Base-by-base conservation (phyloP, 2,329 filamentous ascomycete species). In the Hirsutella thompsonii region DNA sequence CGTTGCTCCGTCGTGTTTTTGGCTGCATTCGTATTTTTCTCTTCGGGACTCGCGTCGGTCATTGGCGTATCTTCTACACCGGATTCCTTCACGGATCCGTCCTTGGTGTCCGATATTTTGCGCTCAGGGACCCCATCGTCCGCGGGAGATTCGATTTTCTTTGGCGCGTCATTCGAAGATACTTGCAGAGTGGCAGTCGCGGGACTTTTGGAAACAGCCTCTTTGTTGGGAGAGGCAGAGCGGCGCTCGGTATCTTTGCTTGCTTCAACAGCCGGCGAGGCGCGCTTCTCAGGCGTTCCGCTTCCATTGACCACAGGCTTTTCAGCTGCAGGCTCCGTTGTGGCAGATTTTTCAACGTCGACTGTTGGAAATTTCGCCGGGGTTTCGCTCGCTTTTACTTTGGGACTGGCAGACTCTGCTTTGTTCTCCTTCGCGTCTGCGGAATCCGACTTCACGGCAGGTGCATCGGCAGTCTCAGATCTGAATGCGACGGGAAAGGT, bases 61-160 rank as follows among this genome's bases (percentile, higher is more conserved):
- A 56, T 56, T 26, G 52, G 45, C 8, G 54, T 42, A 20, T 57
- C 55, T 30, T 55, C 48, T 44, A 16, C 8, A 42, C 35, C 5
- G 8, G 33, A 28, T 4, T 42, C 20, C n/a, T 42, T 28, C 19
- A 26, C 23, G 13, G 20, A 20, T 16, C 32, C 9, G 2, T 23
- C 26, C n/a, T 18, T 20, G 4, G 38, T 14, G 20, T 34, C 34
- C 2, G 34, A 10, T 19, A 41, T 23, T 19, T 41, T 32, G 11
- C n/a, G n/a, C n/a, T n/a, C n/a, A n/a, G n/a, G n/a, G n/a, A n/a
- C n/a, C n/a, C n/a, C n/a, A n/a, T 16, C 30, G 8, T 42, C 35
- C 2, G 36, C 26, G 11, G 30, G 28, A 10, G 20, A 19, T 6
- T 26, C n/a, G 19, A 19, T 20, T 26, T 29, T 20, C 10, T 37